phyloP scores from a whole-genome alignment of 1,284 basidiomycete species.

The Rhodofomes roseus region DNA sequence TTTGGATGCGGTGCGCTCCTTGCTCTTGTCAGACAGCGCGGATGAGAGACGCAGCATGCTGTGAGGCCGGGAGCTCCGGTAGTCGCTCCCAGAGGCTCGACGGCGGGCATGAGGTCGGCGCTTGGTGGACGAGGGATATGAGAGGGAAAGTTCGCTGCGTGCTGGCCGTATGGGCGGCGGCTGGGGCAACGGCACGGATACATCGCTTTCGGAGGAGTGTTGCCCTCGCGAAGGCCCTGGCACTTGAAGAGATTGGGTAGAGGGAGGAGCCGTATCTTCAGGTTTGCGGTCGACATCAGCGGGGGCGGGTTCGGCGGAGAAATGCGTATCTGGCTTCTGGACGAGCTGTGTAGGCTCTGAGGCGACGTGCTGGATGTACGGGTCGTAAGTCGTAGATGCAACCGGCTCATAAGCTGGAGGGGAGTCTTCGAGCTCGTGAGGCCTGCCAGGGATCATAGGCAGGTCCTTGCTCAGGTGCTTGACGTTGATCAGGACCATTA shows the following conservation, averaged over 20 bases:
- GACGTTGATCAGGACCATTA: neutral
- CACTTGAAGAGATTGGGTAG: neutral
- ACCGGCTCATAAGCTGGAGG: neutral
- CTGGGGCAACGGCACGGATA: neutral
- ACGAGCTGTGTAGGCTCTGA: neutral
- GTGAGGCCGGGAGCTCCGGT: neutral
- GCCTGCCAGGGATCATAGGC: neutral
- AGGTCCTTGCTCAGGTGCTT: neutral
- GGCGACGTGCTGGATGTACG: neutral
- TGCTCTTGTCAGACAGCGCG: neutral
- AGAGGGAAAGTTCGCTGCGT: neutral
- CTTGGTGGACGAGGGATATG: neutral
- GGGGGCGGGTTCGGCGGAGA: neutral
- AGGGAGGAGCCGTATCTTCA: neutral
- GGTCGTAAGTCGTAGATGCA: neutral
- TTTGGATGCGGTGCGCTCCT: neutral
- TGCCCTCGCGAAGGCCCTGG: neutral
- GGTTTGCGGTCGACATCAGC: neutral
- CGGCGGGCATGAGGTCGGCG: neutral
- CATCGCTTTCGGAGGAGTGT: neutral
- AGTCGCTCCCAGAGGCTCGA: neutral
- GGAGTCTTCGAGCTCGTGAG: neutral
- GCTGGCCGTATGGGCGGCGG: neutral
- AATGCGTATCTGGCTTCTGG: neutral
- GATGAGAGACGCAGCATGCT: neutral